Evolutionary conservation across 2,329 filamentous ascomycete genomes (phyloP).

Genomic region (Colletotrichum cuscutae): DNA sequence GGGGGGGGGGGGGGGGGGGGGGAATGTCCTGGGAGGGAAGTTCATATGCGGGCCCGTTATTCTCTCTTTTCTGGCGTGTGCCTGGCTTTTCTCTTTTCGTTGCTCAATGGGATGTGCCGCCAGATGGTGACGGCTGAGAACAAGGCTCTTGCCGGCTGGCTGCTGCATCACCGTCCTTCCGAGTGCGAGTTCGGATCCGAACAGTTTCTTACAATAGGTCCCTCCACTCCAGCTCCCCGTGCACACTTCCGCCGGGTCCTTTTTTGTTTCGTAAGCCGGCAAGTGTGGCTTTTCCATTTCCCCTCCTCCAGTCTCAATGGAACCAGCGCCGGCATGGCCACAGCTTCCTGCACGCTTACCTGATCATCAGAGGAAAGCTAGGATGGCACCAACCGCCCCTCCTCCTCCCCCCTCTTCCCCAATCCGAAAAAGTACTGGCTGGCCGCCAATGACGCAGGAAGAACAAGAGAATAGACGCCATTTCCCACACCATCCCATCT

Average conservation of each 20-base stretch:
- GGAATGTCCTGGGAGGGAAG: background rate
- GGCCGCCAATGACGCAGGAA: constrained; percentile 1
- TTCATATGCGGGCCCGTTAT: background rate
- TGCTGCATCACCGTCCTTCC: background rate
- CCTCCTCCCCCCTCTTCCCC: background rate
- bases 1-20: too few relatives aligned
- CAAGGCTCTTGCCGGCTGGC: background rate
- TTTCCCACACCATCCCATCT: background rate
- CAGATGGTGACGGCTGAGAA: background rate
- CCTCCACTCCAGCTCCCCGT: background rate
- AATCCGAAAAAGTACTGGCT: background rate
- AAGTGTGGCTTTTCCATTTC: background rate
- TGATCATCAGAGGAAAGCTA: background rate
- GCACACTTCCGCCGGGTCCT: background rate
- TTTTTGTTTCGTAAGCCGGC: background rate
- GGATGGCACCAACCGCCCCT: background rate
- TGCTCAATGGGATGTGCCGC: too few relatives aligned
- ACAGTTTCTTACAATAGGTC: background rate
- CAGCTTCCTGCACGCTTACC: background rate
- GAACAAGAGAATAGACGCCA: background rate
- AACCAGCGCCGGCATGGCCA: background rate
- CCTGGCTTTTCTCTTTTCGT: background rate
- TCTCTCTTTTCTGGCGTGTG: background rate
- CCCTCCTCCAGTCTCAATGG: too few relatives aligned
- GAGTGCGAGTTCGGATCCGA: background rate